Evolutionary conservation across 2,329 filamentous ascomycete species (phyloP), one percentile per base, ranked within the genome.

Genomic region (Phaeosphaeria sp.): DNA sequence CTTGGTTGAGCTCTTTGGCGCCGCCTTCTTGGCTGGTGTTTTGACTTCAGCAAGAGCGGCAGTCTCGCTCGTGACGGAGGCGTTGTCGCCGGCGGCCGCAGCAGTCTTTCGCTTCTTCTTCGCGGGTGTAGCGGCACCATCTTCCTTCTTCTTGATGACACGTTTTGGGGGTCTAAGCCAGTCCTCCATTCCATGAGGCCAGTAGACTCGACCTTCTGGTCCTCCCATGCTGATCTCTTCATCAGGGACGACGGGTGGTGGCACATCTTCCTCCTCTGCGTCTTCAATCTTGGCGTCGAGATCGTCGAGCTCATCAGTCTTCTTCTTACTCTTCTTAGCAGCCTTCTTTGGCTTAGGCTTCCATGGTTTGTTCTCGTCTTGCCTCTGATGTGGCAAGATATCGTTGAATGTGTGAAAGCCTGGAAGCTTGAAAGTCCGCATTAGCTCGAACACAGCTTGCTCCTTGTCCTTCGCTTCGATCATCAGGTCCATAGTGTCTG

Each of bases 381-480:
- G 82, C 0, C 93, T 85, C 56, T 89, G 86, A 71, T 93, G 85
- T 0, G 93, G 93, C 2, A 94, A 81, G 1, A 98, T 81, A 53
- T 96, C 88, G 65, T 90, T 90, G 72, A 96, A 87, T 0, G 78
- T 84, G 20, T 95, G 83, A 78, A 88, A 91, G 0, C 93, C 93
- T 0, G 93, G 91, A 0, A 98, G 82, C 68, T 89, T 93, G 75
- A 93, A 96, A 0, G 84, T 93, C 21, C 90, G 86, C 93, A 97
- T 97, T 18, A 98, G 83, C 63, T 96, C 92, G 68, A 98, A 96
- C 0, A 97, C 92, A 0, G 94, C 93, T 76, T 98, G 94, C 74
- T 98, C 94, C 77, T 98, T 98, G 73, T 97, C 94, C 75, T 98
- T 98, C 48, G 94, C 94, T 79, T 98, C 94, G 59, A 98, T 97